phyloP scores from a whole-genome alignment of 78 protist genomes.

The Mantamonas sphyraenae region DNA sequence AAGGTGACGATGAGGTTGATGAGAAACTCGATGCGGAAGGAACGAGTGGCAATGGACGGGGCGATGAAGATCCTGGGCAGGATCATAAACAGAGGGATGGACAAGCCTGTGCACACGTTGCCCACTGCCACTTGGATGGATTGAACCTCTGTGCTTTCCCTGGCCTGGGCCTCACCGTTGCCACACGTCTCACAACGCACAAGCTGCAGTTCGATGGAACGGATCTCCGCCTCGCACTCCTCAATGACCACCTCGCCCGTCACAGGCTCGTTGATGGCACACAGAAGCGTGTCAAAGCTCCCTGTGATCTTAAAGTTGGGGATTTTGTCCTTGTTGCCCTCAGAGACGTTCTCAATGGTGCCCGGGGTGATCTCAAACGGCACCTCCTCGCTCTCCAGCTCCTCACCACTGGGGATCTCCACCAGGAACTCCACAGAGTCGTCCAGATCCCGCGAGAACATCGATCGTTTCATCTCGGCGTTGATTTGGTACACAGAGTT shows the following conservation, averaged over 20 bases:
- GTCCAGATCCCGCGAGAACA: slow-evolving; percentile 10
- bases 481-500: slow-evolving; percentile 48
- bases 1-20: slow-evolving; percentile 71
- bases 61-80: slow-evolving; percentile 89
- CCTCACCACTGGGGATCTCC: not conserved
- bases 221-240: slow-evolving; percentile 38
- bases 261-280: slow-evolving; percentile 62
- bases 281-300: slow-evolving; percentile 24
- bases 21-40: slow-evolving; percentile 64
- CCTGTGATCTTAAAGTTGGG: slow-evolving; percentile 74
- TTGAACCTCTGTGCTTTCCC: slow-evolving; percentile 60
- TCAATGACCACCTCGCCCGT: slow-evolving; percentile 56
- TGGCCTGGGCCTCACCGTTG: not conserved
- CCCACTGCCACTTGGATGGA: slow-evolving; percentile 88
- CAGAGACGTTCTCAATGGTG: not conserved
- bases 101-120: slow-evolving; percentile 47
- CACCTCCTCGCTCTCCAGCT: not conserved
- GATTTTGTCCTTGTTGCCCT: slow-evolving; percentile 13
- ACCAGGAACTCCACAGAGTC: not conserved
- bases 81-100: slow-evolving; percentile 77
- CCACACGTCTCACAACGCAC: slow-evolving; percentile 79
- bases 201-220: slow-evolving; percentile 80
- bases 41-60: slow-evolving; percentile 42
- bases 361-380: not conserved
- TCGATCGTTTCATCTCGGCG: slow-evolving; percentile 55